Base-by-base conservation (phyloP, 2,329 filamentous ascomycete species). In the Colletotrichum sp. region DNA sequence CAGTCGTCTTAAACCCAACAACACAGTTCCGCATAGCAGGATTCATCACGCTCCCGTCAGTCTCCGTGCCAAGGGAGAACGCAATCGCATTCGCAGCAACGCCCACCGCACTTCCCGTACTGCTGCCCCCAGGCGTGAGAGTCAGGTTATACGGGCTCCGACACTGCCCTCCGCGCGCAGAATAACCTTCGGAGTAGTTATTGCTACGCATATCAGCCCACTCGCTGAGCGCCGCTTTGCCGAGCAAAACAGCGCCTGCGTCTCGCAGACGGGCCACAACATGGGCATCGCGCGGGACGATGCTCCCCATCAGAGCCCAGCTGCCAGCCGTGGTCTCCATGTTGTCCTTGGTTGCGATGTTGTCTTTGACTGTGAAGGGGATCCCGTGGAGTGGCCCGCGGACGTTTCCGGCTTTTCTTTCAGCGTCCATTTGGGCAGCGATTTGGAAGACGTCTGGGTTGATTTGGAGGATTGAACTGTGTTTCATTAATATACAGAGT, bases 251-350 rank as follows among this genome's bases (percentile, higher is more conserved):
- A 3, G 92, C 94, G 14, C 93, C 93, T 1, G 92, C 92, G 55
- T 90, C 84, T 5, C 93, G 90, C 43, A 95, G 87, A 75, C 86
- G 87, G 24, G 86, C 80, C 3, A 95, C 90, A 0, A 95, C 91
- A 78, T 88, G 84, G 2, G 94, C 91, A 81, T 96, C 94, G n/a
- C 90, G 88, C 4, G 93, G 92, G 0, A 94, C 91, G 0, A 92
- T 84, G 61, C 88, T 92, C 2, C 93, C 94, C 2, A 94, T 82
- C 0, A 96, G 87, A 21, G 91, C 91, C 89, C 87, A 92, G 79
- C 89, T 91, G 1, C 94, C 94, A 1, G 94, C 93, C 0, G 94
- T 95, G 0, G 94, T 96, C 80, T 95, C 89, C 89, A 96, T 90
- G 67, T 89, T 89, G 81, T 95, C 94, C 77, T 91, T 91, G 10